These are phyloP conservation scores for Hypoxylon fuscum DNA, from an alignment of 495 filamentous ascomycete species.

Conservation along the genomic window DNA sequence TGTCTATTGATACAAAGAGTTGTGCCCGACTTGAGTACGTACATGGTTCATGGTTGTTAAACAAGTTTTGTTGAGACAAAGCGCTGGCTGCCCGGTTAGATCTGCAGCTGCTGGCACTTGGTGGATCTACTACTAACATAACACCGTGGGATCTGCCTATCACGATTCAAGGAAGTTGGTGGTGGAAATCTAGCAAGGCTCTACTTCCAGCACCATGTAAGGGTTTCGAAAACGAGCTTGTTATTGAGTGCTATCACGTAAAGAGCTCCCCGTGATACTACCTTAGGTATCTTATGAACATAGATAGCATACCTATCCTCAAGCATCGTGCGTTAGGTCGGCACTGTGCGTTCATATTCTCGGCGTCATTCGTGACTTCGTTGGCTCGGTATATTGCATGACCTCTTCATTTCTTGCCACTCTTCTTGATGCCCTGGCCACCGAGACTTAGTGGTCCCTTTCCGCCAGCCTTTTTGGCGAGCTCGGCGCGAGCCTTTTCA, in stretches of 20 bases:
- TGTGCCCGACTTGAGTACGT: no score
- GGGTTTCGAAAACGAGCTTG: constrained; percentile 12
- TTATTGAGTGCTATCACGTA: constrained; percentile 28
- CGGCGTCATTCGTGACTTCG: constrained; percentile 35
- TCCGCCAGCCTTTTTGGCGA: constrained; percentile 69
- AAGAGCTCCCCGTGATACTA: constrained; percentile 24
- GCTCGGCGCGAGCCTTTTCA: constrained; percentile 78
- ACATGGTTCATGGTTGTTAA: constrained; percentile 8
- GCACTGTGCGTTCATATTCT: constrained; percentile 28
- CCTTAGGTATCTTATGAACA: no score
- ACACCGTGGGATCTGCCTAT: background rate
- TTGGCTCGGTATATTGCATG: constrained; percentile 25
- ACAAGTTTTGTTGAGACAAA: background rate
- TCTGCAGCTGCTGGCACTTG: constrained; percentile 5
- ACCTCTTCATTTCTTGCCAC: constrained; percentile 77
- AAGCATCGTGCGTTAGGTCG: constrained; percentile 35
- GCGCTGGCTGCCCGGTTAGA: background rate
- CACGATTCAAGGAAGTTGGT: background rate
- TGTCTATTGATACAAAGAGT: no score
- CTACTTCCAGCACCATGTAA: no score
- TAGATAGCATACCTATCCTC: constrained; percentile 27
- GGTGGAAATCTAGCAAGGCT: background rate
- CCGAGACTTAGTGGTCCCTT: constrained; percentile 74
- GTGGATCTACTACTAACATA: background rate
- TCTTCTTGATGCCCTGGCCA: constrained; percentile 88